Percentiles rank a stretch among this genome's conserved stretches.
Conservation (phyloP, 441 rosid genomes). For the Hura crepitans region DNA sequence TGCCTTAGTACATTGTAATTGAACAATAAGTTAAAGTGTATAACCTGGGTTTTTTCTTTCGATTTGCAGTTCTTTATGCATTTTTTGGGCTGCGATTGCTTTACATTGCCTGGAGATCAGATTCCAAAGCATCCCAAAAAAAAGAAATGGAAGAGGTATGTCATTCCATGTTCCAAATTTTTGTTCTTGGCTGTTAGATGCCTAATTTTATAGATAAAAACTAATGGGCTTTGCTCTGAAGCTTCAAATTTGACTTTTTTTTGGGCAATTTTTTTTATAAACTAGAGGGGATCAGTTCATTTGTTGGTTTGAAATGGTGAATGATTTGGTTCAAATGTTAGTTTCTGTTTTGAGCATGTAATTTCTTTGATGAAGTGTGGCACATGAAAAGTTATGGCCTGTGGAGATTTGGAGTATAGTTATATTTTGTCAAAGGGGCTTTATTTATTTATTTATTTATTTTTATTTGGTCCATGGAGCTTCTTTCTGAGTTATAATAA, state of each 20-base stretch:
- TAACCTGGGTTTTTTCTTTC: slow-evolving; percentile 14
- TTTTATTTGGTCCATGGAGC: too few relatives aligned
- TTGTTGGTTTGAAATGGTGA: not conserved
- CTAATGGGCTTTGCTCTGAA: not conserved
- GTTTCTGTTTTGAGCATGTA: not conserved
- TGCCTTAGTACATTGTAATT: not conserved
- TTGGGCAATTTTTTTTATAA: not conserved
- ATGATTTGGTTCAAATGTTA: not conserved
- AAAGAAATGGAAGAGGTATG: slow-evolving; percentile 97
- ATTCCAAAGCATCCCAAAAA: slow-evolving; percentile 82
- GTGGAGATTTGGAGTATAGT: not conserved
- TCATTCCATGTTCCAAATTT: slow-evolving; percentile 15
- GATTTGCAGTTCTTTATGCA: slow-evolving; percentile 68
- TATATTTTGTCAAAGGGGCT: too few relatives aligned
- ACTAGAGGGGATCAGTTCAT: not conserved
- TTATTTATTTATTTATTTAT: too few relatives aligned
- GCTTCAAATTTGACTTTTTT: not conserved
- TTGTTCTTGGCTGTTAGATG: not conserved
- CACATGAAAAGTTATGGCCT: not conserved
- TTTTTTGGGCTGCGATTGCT: slow-evolving; percentile 89
- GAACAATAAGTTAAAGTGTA: not conserved
- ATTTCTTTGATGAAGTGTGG: not conserved
- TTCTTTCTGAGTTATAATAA: too few relatives aligned
- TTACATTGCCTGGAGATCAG: slow-evolving; percentile 98
- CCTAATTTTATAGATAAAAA: not conserved